These are phyloP conservation scores for Dactylellina cionopaga DNA, from an alignment of 2,329 filamentous ascomycete genomes.

Conservation along the genomic window DNA sequence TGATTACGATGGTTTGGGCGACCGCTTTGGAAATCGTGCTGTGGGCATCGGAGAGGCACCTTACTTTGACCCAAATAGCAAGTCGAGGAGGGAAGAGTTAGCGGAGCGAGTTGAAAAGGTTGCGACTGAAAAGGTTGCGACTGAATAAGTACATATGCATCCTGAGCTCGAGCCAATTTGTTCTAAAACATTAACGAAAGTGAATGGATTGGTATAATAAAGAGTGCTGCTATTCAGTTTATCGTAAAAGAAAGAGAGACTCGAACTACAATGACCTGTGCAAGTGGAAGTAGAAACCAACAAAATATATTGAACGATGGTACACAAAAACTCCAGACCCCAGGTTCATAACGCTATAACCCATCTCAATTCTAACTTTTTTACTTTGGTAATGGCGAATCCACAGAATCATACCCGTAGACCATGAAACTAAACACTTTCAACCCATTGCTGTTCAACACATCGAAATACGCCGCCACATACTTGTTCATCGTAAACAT, in stretches of 20 bases:
- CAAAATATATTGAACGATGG: slow-evolving; percentile 1
- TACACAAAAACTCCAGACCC: slow-evolving; percentile 37
- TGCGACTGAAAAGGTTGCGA: not conserved
- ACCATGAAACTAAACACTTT: slow-evolving; percentile 42
- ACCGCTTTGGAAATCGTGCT: slow-evolving; percentile 66
- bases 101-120: slow-evolving; percentile 45
- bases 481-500: slow-evolving; percentile 37
- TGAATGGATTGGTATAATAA: not conserved
- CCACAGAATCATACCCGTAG: slow-evolving; percentile 40
- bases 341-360: not conserved
- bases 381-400: slow-evolving; percentile 25
- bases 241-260: not conserved
- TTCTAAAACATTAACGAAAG: not conserved
- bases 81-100: slow-evolving; percentile 63
- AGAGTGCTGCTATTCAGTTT: slow-evolving; percentile 16
- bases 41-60: slow-evolving; percentile 69
- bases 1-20: slow-evolving; percentile 69
- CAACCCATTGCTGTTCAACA: not conserved
- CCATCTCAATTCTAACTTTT: not conserved
- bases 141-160: not conserved
- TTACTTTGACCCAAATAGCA: slow-evolving; percentile 67
- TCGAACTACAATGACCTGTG: not conserved
- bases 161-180: not conserved
- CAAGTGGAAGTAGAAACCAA: not conserved
- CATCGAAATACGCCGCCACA: slow-evolving; percentile 37